phyloP scores from a whole-genome alignment of 495 filamentous ascomycete genomes.

The Neurospora sp. region DNA sequence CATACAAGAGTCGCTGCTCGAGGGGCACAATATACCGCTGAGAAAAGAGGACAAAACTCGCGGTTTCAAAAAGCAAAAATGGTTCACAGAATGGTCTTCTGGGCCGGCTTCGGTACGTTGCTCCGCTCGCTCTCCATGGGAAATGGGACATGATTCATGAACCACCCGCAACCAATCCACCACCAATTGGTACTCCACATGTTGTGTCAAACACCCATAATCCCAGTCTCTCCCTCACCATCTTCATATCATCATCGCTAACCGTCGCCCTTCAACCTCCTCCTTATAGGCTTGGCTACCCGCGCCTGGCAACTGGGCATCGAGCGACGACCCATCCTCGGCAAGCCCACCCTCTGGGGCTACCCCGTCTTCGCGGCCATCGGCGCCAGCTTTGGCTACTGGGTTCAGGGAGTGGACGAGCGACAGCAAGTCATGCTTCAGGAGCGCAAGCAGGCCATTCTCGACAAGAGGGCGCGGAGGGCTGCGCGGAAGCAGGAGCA shows the following conservation, averaged over 20 bases:
- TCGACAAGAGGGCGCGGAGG: conserved; percentile 80
- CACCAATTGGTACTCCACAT: background rate
- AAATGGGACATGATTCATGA: background rate
- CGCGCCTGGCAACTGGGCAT: conserved; percentile 95
- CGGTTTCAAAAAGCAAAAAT: conserved; percentile 23
- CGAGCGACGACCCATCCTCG: conserved; percentile 93
- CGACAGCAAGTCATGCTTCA: conserved; percentile 64
- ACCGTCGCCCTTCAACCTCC: background rate
- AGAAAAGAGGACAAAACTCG: background rate
- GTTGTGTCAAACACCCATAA: background rate
- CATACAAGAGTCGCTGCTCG: background rate
- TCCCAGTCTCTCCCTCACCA: background rate
- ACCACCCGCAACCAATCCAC: background rate
- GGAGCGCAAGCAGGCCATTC: conserved; percentile 62
- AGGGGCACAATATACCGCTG: background rate
- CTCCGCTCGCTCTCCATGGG: conserved; percentile 8
- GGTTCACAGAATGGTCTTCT: conserved; percentile 79
- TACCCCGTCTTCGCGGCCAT: conserved; percentile 81
- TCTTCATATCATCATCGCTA: background rate
- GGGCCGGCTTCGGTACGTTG: conserved; percentile 86
- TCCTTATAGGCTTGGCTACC: conserved; percentile 63
- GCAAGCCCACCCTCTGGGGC: conserved; percentile 66
- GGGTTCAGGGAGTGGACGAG: conserved; percentile 77
- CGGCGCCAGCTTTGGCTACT: conserved; percentile 91
- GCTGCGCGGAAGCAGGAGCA: conserved; percentile 45